A percentile compares a stretch with the other conserved stretches of the same genome.
Evolutionary conservation across 2,329 filamentous ascomycete genomes (phyloP).

Genomic region (Orbilia brochopaga): DNA sequence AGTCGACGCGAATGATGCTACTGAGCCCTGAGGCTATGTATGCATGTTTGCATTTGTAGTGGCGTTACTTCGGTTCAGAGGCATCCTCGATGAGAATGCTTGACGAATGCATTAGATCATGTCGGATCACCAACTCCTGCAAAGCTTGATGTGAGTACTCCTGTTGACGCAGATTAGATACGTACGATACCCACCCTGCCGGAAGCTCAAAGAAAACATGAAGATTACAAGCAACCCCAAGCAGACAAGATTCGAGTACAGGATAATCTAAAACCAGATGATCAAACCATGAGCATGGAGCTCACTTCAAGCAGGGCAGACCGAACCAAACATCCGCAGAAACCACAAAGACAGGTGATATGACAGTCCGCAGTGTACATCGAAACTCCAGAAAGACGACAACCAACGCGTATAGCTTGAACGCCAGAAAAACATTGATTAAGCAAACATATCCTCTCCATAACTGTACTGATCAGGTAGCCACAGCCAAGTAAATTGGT

Average conservation of each 20-base stretch:
- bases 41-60: no score
- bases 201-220: constrained; percentile 18
- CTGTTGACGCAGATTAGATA: constrained; percentile 39
- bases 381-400: constrained; percentile 28
- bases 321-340: constrained; percentile 5
- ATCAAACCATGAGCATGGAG: constrained; percentile 48
- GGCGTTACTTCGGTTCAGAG: no score
- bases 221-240: constrained; percentile 30
- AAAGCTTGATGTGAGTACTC: background rate
- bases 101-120: background rate
- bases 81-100: background rate
- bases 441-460: constrained; percentile 33
- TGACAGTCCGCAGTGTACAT: constrained; percentile 11
- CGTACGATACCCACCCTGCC: constrained; percentile 18
- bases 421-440: constrained; percentile 28
- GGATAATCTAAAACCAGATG: constrained; percentile 5
- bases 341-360: constrained; percentile 1
- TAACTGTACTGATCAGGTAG: constrained; percentile 13
- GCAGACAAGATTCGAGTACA: constrained; percentile 38
- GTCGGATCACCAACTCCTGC: constrained; percentile 7
- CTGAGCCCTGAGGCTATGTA: no score
- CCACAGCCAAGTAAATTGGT: constrained; percentile 26
- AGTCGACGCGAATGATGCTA: no score
- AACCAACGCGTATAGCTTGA: constrained; percentile 5
- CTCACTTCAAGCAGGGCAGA: constrained; percentile 24